Evolutionary conservation across 208 protist species (phyloP), one percentile per base, ranked within the genome.

Genomic region (Acanthamoeba castellanii): DNA sequence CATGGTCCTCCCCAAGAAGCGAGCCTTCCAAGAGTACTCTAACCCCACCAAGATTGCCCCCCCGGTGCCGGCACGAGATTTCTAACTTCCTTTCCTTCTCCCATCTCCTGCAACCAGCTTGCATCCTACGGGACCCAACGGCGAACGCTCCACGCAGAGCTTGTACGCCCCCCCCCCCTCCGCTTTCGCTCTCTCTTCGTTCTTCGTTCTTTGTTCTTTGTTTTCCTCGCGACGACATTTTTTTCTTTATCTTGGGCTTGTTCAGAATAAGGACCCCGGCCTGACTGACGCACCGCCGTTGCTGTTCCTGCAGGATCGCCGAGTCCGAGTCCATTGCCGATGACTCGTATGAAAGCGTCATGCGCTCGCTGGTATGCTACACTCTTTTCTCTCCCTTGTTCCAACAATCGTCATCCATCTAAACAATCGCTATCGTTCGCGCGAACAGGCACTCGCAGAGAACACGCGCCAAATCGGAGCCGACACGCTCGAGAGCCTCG

Each of bases 401-500:
- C 22, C 32, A n/a, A n/a, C n/a, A n/a, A n/a, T n/a, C n/a, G n/a
- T n/a, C n/a, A n/a, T n/a, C n/a, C n/a, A n/a, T n/a, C n/a, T n/a
- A n/a, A n/a, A n/a, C n/a, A n/a, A 11, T 55, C 50, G 7, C 50
- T 14, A 11, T 9, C 50, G 50, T 18, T 18, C 6, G 50, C 50
- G n/a, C 1, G 18, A 52, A 30, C 42, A 81, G 72, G 6, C 32
- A 8, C 32, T 90, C 32, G 82, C 82, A 59, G 82, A 90, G 82
- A 90, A 90, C 82, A 61, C 82, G 32, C 27, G 37, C 27, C 37
- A 64, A 25, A 57, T 90, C 37, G 82, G 52, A 37, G 82, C 82
- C 30, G 82, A 90, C 32, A 90, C 82, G 27, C 37, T 90, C 32
- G 82, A 90, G 82, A 61, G 22, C 16, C 55, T 90, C 32, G 82